Evolutionary conservation across 73 alveolate species (phyloP), one percentile per base, ranked within the genome.

Genomic region (Symbiodinium pilosum): DNA sequence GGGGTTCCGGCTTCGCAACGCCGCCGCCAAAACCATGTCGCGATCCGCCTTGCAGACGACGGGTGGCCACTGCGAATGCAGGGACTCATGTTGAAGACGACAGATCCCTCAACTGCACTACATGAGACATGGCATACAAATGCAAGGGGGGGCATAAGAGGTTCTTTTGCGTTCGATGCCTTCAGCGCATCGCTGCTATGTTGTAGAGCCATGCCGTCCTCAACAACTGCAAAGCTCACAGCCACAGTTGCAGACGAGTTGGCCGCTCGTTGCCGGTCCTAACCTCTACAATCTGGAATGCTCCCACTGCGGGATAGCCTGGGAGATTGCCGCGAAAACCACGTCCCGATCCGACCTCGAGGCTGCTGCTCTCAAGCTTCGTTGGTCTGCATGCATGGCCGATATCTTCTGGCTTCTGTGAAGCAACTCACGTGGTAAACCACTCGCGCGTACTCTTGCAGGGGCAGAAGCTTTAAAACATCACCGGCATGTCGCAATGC

Each of bases 201-300:
- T 43, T 69, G 88, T 43, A 91, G 56, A 6, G 97, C 97, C 97
- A 91, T 91, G 38, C 97, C 97, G 43, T 91, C 97, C 97, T 89
- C 11, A 11, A 14, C n/a, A 30, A 30, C n/a, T 54, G 71, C 26
- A 21, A 24, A n/a, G n/a, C 71, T 0, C 18, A 30, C 18, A 12
- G 26, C 71, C 71, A 54, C 7, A 4, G 9, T 4, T 30, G 26
- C 71, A 24, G 4, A 14, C 26, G 71, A 54, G n/a, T 54, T 24
- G 71, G 26, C 26, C 71, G 26, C 26, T 54, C 77, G 32, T 14
- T 47, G 59, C 59, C 59, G 59, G n/a, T n/a, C n/a, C 59, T 47
- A 14, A 47, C 59, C 6, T 47, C 59, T 9, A 47, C 59, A 47
- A 47, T 14, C 6, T 14, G 14, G 59, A 6, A 47, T 47, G 59